Percentiles rank a stretch among this genome's conserved stretches.
Conservation (phyloP, 305 asterid species). For the Fraxinus albicans region DNA sequence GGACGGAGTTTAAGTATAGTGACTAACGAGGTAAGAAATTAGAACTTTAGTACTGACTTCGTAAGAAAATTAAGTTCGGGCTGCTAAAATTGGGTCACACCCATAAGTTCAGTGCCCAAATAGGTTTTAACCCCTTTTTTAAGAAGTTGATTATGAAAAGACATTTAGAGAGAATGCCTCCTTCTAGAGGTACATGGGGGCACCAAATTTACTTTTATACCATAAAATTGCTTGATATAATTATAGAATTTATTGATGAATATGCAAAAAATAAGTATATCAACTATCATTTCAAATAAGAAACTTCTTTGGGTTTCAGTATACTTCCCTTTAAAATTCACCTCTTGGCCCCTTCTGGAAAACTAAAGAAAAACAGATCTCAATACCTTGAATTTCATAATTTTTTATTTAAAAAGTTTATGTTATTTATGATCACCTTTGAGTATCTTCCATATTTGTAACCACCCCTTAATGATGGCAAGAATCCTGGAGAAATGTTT, state of each 20-base stretch:
- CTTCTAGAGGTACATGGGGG: neutral
- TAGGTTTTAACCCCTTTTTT: neutral
- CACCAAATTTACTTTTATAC: neutral
- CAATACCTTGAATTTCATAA: neutral
- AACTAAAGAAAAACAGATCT: neutral
- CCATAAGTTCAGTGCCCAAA: neutral
- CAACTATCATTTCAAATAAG: neutral
- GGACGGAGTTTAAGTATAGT: neutral
- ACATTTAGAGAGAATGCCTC: neutral
- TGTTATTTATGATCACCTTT: conserved; percentile 9
- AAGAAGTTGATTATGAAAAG: neutral
- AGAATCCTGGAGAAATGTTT: neutral
- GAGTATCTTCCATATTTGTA: neutral
- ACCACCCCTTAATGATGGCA: neutral
- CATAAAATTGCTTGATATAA: conserved; percentile 1
- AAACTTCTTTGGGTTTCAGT: neutral
- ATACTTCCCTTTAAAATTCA: neutral
- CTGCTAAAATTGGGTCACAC: neutral
- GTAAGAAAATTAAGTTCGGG: neutral
- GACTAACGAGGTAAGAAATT: neutral
- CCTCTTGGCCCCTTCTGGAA: neutral
- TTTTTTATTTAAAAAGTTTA: neutral
- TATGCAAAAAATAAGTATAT: neutral
- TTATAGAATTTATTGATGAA: neutral
- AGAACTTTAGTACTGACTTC: neutral